Base-by-base conservation (phyloP, 345 rosid genomes). In the Populus tremula region DNA sequence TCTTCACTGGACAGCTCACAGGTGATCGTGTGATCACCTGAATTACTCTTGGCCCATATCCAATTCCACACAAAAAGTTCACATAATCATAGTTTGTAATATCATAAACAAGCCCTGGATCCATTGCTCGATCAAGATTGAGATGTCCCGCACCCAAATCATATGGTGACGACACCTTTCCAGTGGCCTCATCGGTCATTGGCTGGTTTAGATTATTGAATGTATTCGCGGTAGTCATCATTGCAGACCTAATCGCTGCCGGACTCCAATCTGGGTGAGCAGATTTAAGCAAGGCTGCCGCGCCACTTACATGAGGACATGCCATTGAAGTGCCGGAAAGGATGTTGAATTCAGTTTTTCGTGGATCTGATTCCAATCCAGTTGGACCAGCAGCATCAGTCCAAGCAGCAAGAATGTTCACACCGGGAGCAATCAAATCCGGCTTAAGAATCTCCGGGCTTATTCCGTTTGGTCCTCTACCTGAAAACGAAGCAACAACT, bases 351-450 rank as follows among this genome's bases (percentile, higher is more conserved):
- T 91, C 94, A 9, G 90, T 85, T 86, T 78, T 93, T 80, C 94
- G 77, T 7, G 65, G 31, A 84, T 93, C 96, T 0, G 93, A 89
- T 21, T 83, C 89, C 64, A 94, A 73, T 31, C 97, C 95, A 0
- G 93, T 91, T 1, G 95, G 94, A 0, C 97, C 97, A 7, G 85
- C 90, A 1, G 87, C 91, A 16, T 90, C 94, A 0, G 94, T 90
- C 98, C 97, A 93, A 35, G 90, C 93, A 18, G 98, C 97, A 66
- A 92, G 87, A 77, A 94, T 94, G 82, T 94, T 93, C 71, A 96
- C 85, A 8, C 98, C 98, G 0, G 98, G 98, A 76, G 98, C 94
- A 77, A 93, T 91, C 85, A 93, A 82, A 74, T 94, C 97, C 0
- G 96, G 94, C 76, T 94, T 94, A 2, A 93, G 84, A 59, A 94